Percentiles rank a stretch among this genome's conserved stretches.
Conservation (phyloP, 495 filamentous ascomycete species). For the Hypoxylon cercidicola region DNA sequence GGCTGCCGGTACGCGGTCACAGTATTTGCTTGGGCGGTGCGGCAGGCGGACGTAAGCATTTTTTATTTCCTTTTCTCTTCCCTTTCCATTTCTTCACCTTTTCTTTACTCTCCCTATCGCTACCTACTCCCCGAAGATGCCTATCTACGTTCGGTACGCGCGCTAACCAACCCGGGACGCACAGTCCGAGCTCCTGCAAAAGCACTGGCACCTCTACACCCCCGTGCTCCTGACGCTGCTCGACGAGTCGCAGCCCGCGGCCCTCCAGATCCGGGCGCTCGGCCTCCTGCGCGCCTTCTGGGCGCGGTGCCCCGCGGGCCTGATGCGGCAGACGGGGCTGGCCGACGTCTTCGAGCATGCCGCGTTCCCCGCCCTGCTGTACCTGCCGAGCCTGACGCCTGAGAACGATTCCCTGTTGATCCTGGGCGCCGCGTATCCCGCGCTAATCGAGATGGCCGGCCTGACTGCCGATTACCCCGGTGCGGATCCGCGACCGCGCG, state of each 20-base stretch:
- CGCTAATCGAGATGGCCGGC: conserved; percentile 67
- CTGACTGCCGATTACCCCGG: conserved; percentile 37
- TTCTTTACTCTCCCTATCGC: background rate
- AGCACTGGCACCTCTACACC: conserved; percentile 81
- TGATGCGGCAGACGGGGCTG: conserved; percentile 78
- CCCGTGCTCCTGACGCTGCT: conserved; percentile 83
- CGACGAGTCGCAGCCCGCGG: conserved; percentile 69
- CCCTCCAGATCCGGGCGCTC: conserved; percentile 65
- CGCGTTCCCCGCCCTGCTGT: conserved; percentile 75
- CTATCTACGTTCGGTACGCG: too few relatives aligned
- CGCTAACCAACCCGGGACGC: conserved; percentile 9
- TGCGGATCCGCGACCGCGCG: background rate
- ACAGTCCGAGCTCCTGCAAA: conserved; percentile 34
- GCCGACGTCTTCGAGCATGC: conserved; percentile 82
- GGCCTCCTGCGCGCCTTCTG: conserved; percentile 69
- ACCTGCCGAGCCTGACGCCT: conserved; percentile 82
- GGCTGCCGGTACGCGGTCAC: conserved; percentile 68
- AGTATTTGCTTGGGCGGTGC: conserved; percentile 73
- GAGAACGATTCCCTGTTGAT: conserved; percentile 74
- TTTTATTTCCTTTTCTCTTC: too few relatives aligned
- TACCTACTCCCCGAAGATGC: background rate
- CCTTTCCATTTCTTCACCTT: conserved; percentile 1
- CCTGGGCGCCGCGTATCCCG: conserved; percentile 72
- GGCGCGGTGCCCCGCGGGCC: conserved; percentile 61
- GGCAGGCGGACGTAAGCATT: conserved; percentile 59